A percentile compares a stretch with the other conserved stretches of the same genome.
Conservation (phyloP, 345 rosid species). For the Salix purpurea region DNA sequence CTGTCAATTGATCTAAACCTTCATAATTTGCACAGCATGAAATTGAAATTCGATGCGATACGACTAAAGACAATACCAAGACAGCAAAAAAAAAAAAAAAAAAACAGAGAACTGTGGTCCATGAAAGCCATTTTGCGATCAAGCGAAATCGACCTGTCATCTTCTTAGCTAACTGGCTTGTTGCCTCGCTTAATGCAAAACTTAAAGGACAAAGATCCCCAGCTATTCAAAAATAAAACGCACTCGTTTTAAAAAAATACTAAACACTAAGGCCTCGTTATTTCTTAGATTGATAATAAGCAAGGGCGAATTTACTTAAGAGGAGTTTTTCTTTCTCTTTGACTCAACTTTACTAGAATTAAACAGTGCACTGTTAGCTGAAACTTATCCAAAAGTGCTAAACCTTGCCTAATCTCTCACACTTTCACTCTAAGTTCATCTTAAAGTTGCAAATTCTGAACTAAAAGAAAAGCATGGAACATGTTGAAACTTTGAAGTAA, state of each 20-base stretch:
- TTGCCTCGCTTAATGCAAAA: not conserved
- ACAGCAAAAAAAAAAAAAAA: not conserved
- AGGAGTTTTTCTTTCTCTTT: not conserved
- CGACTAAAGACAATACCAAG: not conserved
- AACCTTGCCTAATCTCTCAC: not conserved
- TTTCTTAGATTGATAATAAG: not conserved
- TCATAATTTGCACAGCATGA: not conserved
- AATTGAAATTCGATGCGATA: constrained; percentile 12
- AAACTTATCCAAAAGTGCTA: not conserved
- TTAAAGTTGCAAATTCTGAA: not conserved
- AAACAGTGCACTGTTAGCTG: constrained; percentile 9
- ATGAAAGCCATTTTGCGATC: not conserved
- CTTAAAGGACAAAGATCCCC: constrained; percentile 11
- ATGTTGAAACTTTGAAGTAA: not conserved
- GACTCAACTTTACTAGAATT: not conserved
- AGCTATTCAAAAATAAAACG: not conserved
- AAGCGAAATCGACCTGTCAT: constrained; percentile 8
- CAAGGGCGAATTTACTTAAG: not conserved
- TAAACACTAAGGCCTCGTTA: not conserved
- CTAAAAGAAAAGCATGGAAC: not conserved
- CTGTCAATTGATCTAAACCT: not conserved
- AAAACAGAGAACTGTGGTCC: constrained; percentile 14
- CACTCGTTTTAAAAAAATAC: constrained; percentile 6
- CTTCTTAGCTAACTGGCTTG: not conserved
- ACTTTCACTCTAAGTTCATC: not conserved